Evolutionary conservation across 2,329 filamentous ascomycete species (phyloP), one percentile per base, ranked within the genome.

Genomic region (Periconia sp.): DNA sequence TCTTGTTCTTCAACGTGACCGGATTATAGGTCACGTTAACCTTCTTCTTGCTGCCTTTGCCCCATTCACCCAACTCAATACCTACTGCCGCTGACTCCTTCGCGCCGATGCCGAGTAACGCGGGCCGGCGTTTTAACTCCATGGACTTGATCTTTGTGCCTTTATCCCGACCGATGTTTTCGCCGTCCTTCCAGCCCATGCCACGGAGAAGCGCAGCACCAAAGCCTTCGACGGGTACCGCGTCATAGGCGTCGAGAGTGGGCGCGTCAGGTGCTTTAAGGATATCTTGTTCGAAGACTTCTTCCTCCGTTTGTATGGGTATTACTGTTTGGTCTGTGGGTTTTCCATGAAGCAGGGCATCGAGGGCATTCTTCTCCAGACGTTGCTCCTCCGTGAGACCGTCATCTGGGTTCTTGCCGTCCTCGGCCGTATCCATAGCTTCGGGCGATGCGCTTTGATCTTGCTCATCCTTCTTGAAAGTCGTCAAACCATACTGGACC

Each of bases 201-300:
- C 92, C 91, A 22, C 92, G 84, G 24, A 99, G 78, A 52, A 97
- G 78, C 0, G 92, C 91, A 13, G 91, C 88, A 6, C 94, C 94
- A 54, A 97, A 99, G 58, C 96, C 91, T 56, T 96, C 92, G 12
- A 97, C 90, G 0, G 94, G 92, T 49, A 96, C 87, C 10, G 87
- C 85, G 45, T 88, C 86, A 72, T 97, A 97, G 60, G 94, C 89
- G 23, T 89, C 88, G 13, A 95, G 74, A 0, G 85, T 88, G 4
- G 90, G 86, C 21, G 83, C 78, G 16, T 90, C 87, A 1, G 90
- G 91, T 1, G 90, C 86, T 18, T 81, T 75, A 10, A 81, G 77
- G 21, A 92, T 80, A 65, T 92, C 89, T 18, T 82, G 79, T 22
- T 78, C 77, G 60, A 90, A 92, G 3, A 84, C 84, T 46, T 87